Conservation (phyloP, 768 basidiomycete species). For the Gloeostereum incarnatum region DNA sequence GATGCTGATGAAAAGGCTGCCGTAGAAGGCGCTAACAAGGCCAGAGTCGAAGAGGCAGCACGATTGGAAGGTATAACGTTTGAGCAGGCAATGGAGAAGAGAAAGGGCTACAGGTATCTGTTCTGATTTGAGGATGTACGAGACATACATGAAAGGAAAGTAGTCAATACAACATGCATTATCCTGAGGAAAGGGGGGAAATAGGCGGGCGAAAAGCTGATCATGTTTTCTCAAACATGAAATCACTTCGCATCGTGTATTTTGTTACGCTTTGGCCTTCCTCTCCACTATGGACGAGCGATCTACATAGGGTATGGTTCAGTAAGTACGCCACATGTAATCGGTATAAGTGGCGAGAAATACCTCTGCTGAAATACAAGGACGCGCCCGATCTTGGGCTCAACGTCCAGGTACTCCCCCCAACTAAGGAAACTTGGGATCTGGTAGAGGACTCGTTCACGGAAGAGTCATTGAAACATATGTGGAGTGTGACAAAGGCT, state of each 20-base stretch:
- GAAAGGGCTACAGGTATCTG: conserved; percentile 51
- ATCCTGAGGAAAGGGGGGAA: no score
- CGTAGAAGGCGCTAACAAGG: conserved; percentile 32
- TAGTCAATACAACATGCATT: no score
- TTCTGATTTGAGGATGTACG: no score
- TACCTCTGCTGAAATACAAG: conserved; percentile 35
- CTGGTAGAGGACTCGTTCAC: no score
- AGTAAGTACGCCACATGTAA: no score
- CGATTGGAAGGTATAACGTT: conserved; percentile 49
- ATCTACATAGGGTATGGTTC: no score
- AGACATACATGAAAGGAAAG: no score
- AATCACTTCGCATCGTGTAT: conserved; percentile 30
- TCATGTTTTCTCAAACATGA: conserved; percentile 24
- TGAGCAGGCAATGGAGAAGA: conserved; percentile 46
- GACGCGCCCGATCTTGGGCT: conserved; percentile 29
- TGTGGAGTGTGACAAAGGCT: no score
- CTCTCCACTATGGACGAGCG: conserved; percentile 31
- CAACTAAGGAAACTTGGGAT: no score
- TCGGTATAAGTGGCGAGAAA: no score
- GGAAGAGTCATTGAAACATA: no score
- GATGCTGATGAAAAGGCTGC: conserved; percentile 36
- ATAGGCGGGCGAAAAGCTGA: no score
- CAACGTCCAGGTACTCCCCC: conserved; percentile 26
- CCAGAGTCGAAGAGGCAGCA: conserved; percentile 49
- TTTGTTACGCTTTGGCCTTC: conserved; percentile 25